phyloP scores from a whole-genome alignment of 768 basidiomycete genomes.

The Tylopilus felleus region DNA sequence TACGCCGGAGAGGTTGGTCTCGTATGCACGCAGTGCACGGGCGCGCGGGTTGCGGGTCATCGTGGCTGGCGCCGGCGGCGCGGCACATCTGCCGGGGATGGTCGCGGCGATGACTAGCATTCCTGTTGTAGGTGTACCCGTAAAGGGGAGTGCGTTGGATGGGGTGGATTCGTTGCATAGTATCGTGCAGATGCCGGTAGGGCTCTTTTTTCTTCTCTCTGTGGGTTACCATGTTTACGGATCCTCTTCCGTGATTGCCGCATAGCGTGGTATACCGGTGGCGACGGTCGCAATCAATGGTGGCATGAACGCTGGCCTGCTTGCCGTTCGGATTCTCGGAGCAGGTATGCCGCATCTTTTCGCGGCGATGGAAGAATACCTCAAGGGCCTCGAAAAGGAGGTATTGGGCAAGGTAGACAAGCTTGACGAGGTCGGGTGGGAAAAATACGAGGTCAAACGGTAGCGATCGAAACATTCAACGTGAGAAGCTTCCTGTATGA shows the following conservation, averaged over 20 bases:
- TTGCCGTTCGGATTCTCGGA: slow-evolving; percentile 88
- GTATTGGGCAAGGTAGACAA: slow-evolving; percentile 77
- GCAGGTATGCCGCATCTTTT: slow-evolving; percentile 66
- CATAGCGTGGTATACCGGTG: slow-evolving; percentile 90
- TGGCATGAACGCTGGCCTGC: slow-evolving; percentile 86
- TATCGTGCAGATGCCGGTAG: slow-evolving; percentile 98
- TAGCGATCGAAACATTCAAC: slow-evolving; percentile 4
- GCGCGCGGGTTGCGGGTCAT: slow-evolving; percentile 66
- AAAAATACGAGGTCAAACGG: slow-evolving; percentile 58
- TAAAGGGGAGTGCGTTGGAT: slow-evolving; percentile 89
- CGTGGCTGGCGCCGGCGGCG: slow-evolving; percentile 97
- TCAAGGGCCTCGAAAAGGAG: slow-evolving; percentile 65
- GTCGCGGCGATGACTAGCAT: slow-evolving; percentile 90
- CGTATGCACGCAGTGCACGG: slow-evolving; percentile 75
- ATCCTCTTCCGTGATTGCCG: not conserved
- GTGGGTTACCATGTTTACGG: not conserved
- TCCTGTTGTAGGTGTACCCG: slow-evolving; percentile 95
- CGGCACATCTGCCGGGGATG: slow-evolving; percentile 98
- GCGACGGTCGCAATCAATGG: slow-evolving; percentile 98
- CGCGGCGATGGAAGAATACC: slow-evolving; percentile 68
- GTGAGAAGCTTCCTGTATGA: too few relatives aligned
- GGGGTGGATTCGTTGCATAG: slow-evolving; percentile 97
- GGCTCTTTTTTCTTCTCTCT: slow-evolving; percentile 29
- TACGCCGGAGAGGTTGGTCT: slow-evolving; percentile 81
- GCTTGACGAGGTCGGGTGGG: slow-evolving; percentile 82